These are phyloP conservation scores for Blepharisma undulans DNA, from an alignment of 169 alveolate species.

Conservation along the genomic window DNA sequence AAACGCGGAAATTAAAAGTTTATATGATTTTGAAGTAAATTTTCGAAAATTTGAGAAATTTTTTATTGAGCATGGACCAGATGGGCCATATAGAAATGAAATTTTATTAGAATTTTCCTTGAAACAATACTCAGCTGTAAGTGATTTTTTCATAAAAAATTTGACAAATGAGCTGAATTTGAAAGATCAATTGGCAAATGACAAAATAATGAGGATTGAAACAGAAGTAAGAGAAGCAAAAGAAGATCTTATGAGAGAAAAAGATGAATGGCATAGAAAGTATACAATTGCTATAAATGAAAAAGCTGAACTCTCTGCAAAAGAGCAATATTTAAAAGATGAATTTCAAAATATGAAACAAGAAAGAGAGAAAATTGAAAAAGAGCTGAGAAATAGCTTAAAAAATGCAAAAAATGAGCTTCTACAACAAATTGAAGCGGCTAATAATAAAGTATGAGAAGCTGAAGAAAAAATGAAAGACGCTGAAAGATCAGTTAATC, in stretches of 20 bases:
- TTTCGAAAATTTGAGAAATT: conserved; percentile 63
- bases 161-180: conserved; percentile 57
- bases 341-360: conserved; percentile 24
- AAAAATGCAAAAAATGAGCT: conserved; percentile 53
- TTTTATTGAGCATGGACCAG: conserved; percentile 77
- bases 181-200: conserved; percentile 47
- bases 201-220: conserved; percentile 57
- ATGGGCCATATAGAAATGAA: conserved; percentile 57
- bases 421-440: conserved; percentile 52
- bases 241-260: conserved; percentile 59
- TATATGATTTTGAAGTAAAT: conserved; percentile 70
- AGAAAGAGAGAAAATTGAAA: conserved; percentile 68
- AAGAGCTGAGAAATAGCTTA: conserved; percentile 56
- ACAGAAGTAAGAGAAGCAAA: conserved; percentile 59
- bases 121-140: conserved; percentile 59
- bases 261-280: conserved; percentile 58
- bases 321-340: conserved; percentile 60
- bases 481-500: conserved; percentile 56
- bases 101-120: conserved; percentile 61
- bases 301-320: conserved; percentile 63
- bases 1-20: conserved; percentile 61
- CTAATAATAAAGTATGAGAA: conserved; percentile 41
- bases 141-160: conserved; percentile 62
- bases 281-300: conserved; percentile 44
- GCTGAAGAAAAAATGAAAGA: conserved; percentile 77